Conservation (phyloP, 345 rosid species). For the Ceriops tagal region DNA sequence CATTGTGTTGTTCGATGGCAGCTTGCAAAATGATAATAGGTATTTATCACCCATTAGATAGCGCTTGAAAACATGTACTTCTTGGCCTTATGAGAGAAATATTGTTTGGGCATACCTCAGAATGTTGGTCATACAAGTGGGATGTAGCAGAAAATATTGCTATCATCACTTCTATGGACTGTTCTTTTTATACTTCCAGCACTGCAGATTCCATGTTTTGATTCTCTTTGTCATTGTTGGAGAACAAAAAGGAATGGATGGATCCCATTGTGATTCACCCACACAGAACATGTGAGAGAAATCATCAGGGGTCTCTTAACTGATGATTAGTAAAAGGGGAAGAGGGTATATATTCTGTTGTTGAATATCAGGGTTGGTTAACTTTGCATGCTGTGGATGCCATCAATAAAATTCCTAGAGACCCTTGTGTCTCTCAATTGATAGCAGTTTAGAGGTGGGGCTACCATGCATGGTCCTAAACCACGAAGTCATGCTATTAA, state of each 20-base stretch:
- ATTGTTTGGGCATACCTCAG: too few species aligned
- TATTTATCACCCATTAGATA: slow-evolving; percentile 15
- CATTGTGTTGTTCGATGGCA: slow-evolving; percentile 86
- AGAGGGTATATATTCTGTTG: not conserved
- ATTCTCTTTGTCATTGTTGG: not conserved
- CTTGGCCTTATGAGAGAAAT: not conserved
- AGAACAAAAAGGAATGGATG: not conserved
- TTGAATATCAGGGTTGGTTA: slow-evolving; percentile 8
- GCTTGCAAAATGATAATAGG: slow-evolving; percentile 59
- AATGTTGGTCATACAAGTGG: too few species aligned
- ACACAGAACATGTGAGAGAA: too few species aligned
- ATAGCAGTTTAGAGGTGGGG: slow-evolving; percentile 85
- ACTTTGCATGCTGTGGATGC: slow-evolving; percentile 5
- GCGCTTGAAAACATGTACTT: too few species aligned
- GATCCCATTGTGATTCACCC: not conserved
- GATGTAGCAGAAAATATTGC: too few species aligned
- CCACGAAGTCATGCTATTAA: slow-evolving; percentile 89
- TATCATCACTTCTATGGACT: not conserved
- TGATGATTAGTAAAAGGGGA: too few species aligned
- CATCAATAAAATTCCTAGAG: slow-evolving; percentile 10
- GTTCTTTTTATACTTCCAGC: not conserved
- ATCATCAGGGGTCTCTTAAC: too few species aligned
- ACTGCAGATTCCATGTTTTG: not conserved
- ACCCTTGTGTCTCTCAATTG: slow-evolving; percentile 18
- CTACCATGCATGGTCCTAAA: slow-evolving; percentile 84